phyloP scores from a whole-genome alignment of 1,284 basidiomycete species.

The Trichosporon coremiiforme region DNA sequence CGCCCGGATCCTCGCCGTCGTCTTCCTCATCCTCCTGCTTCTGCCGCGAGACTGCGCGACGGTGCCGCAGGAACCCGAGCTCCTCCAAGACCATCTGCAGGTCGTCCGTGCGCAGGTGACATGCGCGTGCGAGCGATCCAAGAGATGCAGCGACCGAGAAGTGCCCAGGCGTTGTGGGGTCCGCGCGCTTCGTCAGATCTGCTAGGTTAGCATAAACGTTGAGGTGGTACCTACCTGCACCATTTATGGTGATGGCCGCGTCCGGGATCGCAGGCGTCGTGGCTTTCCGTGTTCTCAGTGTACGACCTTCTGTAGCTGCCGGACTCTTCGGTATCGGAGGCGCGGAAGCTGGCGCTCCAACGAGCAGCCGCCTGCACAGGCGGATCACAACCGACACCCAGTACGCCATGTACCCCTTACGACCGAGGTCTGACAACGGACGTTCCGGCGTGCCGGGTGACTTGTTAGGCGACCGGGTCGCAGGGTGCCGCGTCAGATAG shows the following conservation, averaged over 20 bases:
- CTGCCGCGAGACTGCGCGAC: conserved; percentile 28
- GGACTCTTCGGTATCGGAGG: not conserved
- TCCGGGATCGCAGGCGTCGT: conserved; percentile 11
- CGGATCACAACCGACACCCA: conserved; percentile 85
- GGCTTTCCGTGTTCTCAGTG: conserved; percentile 32
- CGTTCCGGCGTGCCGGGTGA: conserved; percentile 91
- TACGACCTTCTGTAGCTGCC: conserved; percentile 26
- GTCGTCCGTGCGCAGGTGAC: conserved; percentile 81
- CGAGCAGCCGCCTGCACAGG: conserved; percentile 67
- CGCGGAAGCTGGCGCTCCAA: conserved; percentile 14
- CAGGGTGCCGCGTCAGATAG: conserved; percentile 71
- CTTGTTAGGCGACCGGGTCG: conserved; percentile 58
- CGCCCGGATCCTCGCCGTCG: conserved; percentile 41
- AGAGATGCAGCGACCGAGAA: conserved; percentile 66
- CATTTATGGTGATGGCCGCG: conserved; percentile 31
- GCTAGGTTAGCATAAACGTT: conserved; percentile 15
- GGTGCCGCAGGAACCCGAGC: conserved; percentile 70
- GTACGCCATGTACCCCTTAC: conserved; percentile 86
- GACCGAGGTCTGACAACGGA: conserved; percentile 87
- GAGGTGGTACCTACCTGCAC: conserved; percentile 33
- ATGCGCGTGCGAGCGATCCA: conserved; percentile 72
- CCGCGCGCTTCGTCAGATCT: conserved; percentile 22
- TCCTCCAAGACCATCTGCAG: conserved; percentile 84
- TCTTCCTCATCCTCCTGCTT: conserved; percentile 26
- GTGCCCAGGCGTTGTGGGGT: conserved; percentile 32